Evolutionary conservation across 139 green algal species (phyloP), one percentile per base, ranked within the genome.

Genomic region (Tetradesmus obliquus): DNA sequence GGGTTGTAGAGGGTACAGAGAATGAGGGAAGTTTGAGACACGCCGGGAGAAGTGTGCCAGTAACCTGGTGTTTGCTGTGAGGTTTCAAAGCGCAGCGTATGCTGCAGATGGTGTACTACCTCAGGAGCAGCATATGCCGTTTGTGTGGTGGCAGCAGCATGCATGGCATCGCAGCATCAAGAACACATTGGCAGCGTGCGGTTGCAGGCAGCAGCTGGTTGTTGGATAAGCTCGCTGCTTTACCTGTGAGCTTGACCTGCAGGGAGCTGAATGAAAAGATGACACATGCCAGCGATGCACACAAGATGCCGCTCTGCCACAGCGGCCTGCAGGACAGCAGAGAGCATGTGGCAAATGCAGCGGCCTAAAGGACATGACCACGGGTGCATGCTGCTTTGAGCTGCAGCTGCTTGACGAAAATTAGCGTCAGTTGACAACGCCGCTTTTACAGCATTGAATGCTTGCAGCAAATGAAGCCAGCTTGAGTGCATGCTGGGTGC

Each of bases 221-320:
- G 32, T 45, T 45, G 32, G 32, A 45, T 45, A 45, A 0, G 32
- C 32, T 45, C 57, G 57, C 57, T 24, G 74, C 53, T 6, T 17
- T 9, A 76, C 80, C 86, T 71, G 86, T 90, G 7, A 90, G 71
- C 53, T 90, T 90, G 10, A 90, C 86, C 80, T 62, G 80, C 51
- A 90, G 24, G 20, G 32, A 60, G 71, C 86, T 90, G 53, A 90
- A 69, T 32, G 22, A 32, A 53, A 90, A 90, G 20, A 90, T 83
- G 69, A 84, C 17, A 5, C 22, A 60, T 19, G 86, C 86, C 1
- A 90, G n/a, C 10, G 58, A 53, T 13, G 86, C 86, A 24, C 86
- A 90, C 12, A 71, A 24, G 22, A 90, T 54, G 69, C 86, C 86
- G 24, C 55, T 71, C 20, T 90, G 55, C 86, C 86, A 90, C 19